phyloP scores from a whole-genome alignment of 1,284 basidiomycete genomes.

The Cutaneotrichosporon sp. region DNA sequence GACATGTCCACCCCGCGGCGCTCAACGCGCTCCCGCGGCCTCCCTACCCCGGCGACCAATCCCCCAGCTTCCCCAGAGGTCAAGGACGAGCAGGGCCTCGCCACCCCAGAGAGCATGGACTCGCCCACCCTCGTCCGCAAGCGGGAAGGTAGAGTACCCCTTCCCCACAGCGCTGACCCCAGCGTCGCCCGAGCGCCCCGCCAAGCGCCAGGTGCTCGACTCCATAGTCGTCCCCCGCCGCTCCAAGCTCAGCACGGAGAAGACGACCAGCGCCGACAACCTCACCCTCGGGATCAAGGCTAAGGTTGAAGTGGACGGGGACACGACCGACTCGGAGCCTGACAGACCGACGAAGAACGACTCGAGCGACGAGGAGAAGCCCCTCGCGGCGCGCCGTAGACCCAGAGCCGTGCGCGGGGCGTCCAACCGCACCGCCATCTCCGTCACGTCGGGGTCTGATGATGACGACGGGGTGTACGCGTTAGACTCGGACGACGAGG shows the following conservation, averaged over 20 bases:
- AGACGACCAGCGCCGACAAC: constrained; percentile 44
- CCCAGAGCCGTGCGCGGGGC: not conserved
- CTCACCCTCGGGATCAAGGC: constrained; percentile 44
- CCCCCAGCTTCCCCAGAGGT: constrained; percentile 2
- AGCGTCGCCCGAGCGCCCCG: constrained; percentile 2
- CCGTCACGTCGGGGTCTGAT: not conserved
- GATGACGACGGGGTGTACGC: constrained; percentile 25
- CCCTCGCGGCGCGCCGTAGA: not conserved
- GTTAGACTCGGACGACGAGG: constrained; percentile 38
- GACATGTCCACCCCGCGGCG: constrained; percentile 2
- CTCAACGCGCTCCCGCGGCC: not conserved
- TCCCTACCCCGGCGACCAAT: not conserved
- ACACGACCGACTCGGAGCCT: constrained; percentile 2
- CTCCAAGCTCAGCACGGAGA: constrained; percentile 40
- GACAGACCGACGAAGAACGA: not conserved
- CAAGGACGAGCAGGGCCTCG: constrained; percentile 18
- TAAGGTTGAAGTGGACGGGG: not conserved
- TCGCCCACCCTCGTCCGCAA: constrained; percentile 9
- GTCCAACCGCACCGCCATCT: not conserved
- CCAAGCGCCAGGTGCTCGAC: constrained; percentile 31
- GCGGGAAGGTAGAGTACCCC: constrained; percentile 11
- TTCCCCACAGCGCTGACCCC: not conserved
- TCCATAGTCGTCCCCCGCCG: constrained; percentile 31
- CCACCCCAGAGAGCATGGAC: constrained; percentile 22
- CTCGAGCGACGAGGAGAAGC: constrained; percentile 14